Conservation (phyloP, 352 stramenopile species). For the Pythium scleroteichum region DNA sequence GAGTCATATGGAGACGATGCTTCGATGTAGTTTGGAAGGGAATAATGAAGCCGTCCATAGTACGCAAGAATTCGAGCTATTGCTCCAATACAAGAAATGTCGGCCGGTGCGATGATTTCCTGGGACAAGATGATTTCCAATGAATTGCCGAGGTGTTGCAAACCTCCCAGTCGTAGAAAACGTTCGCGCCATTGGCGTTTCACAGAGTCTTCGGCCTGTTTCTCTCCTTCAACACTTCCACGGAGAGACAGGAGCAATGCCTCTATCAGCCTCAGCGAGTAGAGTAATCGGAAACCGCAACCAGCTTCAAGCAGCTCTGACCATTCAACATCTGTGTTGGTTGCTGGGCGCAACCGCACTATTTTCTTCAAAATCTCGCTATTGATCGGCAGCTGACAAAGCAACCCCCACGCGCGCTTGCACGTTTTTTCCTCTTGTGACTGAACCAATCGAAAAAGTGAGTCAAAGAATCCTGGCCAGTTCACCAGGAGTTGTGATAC, state of each 20-base stretch:
- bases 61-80: constrained; percentile 35
- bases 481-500: constrained; percentile 58
- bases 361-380: constrained; percentile 61
- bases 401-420: constrained; percentile 69
- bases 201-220: constrained; percentile 34
- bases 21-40: constrained; percentile 1
- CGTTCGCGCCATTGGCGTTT: constrained; percentile 76
- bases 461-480: constrained; percentile 48
- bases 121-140: background rate
- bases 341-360: constrained; percentile 47
- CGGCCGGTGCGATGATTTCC: constrained; percentile 22
- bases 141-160: constrained; percentile 39
- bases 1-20: constrained; percentile 15
- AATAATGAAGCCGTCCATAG: constrained; percentile 20
- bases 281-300: constrained; percentile 61
- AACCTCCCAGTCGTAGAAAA: constrained; percentile 68
- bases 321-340: constrained; percentile 34
- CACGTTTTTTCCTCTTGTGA: constrained; percentile 45
- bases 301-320: constrained; percentile 40
- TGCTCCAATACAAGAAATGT: constrained; percentile 41
- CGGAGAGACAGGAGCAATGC: constrained; percentile 49
- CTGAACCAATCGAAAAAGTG: constrained; percentile 61
- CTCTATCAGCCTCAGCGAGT: constrained; percentile 69
- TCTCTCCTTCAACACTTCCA: background rate
- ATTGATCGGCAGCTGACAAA: constrained; percentile 74